A percentile compares a stretch with the other conserved stretches of the same genome.
phyloP scores from a whole-genome alignment of 2,329 filamentous ascomycete genomes.

The Stagonosporopsis cucurbitacearum region DNA sequence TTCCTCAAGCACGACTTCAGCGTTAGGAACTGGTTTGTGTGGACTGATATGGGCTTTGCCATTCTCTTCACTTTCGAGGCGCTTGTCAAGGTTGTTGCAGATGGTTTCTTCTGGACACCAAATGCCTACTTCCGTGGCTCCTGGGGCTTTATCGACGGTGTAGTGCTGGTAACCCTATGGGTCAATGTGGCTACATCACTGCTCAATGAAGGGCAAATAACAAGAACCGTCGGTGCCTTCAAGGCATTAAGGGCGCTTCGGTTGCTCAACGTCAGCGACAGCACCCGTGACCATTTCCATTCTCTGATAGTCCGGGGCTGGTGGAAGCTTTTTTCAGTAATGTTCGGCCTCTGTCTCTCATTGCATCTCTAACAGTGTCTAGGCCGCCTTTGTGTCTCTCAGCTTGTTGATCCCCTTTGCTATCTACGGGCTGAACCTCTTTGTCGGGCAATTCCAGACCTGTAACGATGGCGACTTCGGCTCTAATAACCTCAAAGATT shows the following conservation, averaged over 20 bases:
- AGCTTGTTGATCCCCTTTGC: conserved; percentile 95
- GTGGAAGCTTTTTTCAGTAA: conserved; percentile 87
- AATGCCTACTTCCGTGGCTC: conserved; percentile 97
- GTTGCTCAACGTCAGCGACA: conserved; percentile 94
- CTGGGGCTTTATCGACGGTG: conserved; percentile 93
- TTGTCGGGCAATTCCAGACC: conserved; percentile 77
- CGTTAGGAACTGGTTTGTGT: conserved; percentile 88
- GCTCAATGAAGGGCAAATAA: conserved; percentile 80
- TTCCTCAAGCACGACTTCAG: conserved; percentile 67
- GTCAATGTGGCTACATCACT: conserved; percentile 89
- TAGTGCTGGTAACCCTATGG: conserved; percentile 93
- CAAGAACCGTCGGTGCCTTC: conserved; percentile 91
- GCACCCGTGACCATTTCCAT: conserved; percentile 93
- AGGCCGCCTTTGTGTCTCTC: conserved; percentile 89
- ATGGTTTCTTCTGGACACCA: conserved; percentile 94
- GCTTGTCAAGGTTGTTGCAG: conserved; percentile 88
- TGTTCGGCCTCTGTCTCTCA: conserved; percentile 35
- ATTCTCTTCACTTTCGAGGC: conserved; percentile 86
- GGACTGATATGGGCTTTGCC: conserved; percentile 90
- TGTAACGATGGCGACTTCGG: conserved; percentile 76
- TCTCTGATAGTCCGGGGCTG: conserved; percentile 92
- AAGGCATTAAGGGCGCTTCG: conserved; percentile 92
- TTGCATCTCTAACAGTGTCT: conserved; percentile 13
- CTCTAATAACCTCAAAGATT: conserved; percentile 70
- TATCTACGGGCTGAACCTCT: conserved; percentile 92